phyloP scores from a whole-genome alignment of 768 basidiomycete species.

The Boletus huronensis region DNA sequence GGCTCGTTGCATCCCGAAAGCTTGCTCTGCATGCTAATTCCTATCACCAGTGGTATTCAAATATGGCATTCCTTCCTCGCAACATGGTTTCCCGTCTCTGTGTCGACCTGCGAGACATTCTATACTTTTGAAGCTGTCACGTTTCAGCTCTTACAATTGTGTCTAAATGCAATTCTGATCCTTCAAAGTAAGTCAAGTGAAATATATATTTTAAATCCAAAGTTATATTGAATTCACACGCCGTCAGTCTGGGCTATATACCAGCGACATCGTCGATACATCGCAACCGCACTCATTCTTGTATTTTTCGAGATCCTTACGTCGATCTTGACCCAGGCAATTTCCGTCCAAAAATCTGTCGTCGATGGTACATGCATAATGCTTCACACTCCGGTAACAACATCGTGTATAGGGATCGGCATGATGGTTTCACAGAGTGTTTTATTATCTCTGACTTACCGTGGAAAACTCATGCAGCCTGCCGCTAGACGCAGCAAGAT shows the following conservation, averaged over 20 bases:
- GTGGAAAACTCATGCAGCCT: slow-evolving; percentile 9
- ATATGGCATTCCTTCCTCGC: neutral
- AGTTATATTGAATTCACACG: neutral
- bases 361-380: slow-evolving; percentile 13
- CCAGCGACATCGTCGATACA: neutral
- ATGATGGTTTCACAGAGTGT: slow-evolving; percentile 10
- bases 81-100: neutral
- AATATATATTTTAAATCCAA: neutral
- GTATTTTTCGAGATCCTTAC: slow-evolving; percentile 4
- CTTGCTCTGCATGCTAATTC: slow-evolving; percentile 1
- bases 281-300: neutral
- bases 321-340: neutral
- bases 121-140: neutral
- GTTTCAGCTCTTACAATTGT: slow-evolving; percentile 15
- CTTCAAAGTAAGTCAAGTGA: slow-evolving; percentile 17
- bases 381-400: neutral
- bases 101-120: slow-evolving; percentile 1
- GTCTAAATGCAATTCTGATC: slow-evolving; percentile 13
- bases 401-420: neutral
- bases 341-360: neutral
- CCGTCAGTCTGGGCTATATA: slow-evolving; percentile 16
- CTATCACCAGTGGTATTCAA: slow-evolving; percentile 1
- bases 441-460: slow-evolving; percentile 16
- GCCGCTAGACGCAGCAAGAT: slow-evolving; percentile 15
- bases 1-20: neutral